Evolutionary conservation across 176 grass and related monocot species (phyloP), one percentile per base, ranked within the genome.

Genomic region (Coix lacrymajobi): DNA sequence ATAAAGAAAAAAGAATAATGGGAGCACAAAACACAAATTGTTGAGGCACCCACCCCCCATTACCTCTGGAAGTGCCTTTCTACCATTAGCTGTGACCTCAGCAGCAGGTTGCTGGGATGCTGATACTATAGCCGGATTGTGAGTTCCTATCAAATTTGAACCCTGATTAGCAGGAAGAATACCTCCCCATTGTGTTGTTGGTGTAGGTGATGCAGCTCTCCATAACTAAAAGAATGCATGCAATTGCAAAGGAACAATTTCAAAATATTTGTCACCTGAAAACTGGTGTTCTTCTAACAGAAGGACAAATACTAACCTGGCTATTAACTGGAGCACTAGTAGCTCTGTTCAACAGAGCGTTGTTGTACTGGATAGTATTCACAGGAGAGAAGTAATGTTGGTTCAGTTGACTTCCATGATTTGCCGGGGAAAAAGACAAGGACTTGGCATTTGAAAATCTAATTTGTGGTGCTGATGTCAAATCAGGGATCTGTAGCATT

Each of bases 11-110:
- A 79, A 70, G 32, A n/a, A 51, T 9, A 79, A 48, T 38, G 13
- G 28, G 58, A 79, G 60, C 14, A 75, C 28, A 34, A 32, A 26
- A 19, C 34, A 26, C 22, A 80, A 82, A 82, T 43, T 26, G 69
- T 39, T 67, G 57, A 87, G 52, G 71, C 31, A 31, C 16, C 33
- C 33, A 10, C 33, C 8, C 32, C 19, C n/a, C n/a, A 62, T 83
- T 89, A 89, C 91, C 73, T 73, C 87, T 81, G 91, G 87, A 66
- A 93, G 84, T 67, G 81, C 80, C 38, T 77, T 85, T 82, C 91
- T 87, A 51, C 75, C 48, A 48, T 48, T 86, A 72, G 78, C 51
- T 69, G 36, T 71, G 37, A 31, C 22, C 33, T 66, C 79, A 39
- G 65, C 19, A 49, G 17, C 30, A 73, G 46, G 62, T 49, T 77